Conservation (phyloP, 148 eudicot species). For the Chenopodium suecicum region DNA sequence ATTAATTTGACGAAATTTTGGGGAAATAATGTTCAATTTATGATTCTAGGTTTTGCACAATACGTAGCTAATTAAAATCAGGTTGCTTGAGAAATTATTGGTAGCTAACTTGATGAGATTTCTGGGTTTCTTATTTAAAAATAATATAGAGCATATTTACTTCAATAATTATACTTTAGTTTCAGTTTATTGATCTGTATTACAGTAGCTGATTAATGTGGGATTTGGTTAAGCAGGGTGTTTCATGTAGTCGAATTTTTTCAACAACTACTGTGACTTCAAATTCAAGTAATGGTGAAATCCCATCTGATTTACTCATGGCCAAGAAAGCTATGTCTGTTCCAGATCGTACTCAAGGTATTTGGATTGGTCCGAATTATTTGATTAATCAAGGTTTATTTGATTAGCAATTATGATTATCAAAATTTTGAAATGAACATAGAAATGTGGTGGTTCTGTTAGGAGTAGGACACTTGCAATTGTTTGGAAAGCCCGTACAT, state of each 20-base stretch:
- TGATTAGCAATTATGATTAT: background rate
- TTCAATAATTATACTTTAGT: background rate
- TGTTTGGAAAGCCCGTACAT: background rate
- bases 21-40: background rate
- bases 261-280: conserved; percentile 66
- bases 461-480: too few relatives aligned
- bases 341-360: conserved; percentile 70
- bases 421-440: background rate
- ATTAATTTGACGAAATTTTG: background rate
- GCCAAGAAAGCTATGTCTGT: conserved; percentile 40
- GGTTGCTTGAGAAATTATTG: background rate
- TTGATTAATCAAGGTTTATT: background rate
- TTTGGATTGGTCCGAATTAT: background rate
- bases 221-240: conserved; percentile 17
- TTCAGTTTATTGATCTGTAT: background rate
- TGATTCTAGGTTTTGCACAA: background rate
- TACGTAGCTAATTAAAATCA: background rate
- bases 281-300: conserved; percentile 53
- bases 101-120: background rate
- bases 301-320: conserved; percentile 62
- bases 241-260: conserved; percentile 43
- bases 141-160: too few relatives aligned
- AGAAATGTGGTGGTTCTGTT: background rate
- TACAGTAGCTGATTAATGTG: background rate
- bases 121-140: background rate